Conservation (phyloP, 2,329 filamentous ascomycete species). For the Fusarium devonianum region DNA sequence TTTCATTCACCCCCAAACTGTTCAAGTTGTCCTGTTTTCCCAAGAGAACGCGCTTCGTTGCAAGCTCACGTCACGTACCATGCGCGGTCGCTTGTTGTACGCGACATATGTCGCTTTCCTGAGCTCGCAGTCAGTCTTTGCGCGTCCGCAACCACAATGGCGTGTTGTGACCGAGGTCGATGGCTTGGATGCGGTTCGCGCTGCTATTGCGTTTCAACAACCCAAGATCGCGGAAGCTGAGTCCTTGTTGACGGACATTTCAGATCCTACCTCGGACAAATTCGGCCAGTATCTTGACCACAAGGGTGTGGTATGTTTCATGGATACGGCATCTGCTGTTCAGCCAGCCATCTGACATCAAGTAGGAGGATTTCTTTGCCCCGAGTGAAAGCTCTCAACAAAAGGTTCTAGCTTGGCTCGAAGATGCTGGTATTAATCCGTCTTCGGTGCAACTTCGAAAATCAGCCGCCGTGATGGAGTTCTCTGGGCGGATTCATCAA, state of each 20-base stretch:
- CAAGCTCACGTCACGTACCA: too few species aligned
- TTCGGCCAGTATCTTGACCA: slow-evolving; percentile 1
- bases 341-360: not conserved
- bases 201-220: not conserved
- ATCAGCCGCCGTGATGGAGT: not conserved
- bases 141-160: not conserved
- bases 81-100: not conserved
- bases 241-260: not conserved
- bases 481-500: not conserved
- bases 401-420: not conserved
- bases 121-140: not conserved
- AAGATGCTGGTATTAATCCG: not conserved
- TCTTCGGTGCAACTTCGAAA: not conserved
- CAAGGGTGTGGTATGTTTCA: not conserved
- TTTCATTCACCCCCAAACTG: too few species aligned
- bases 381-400: not conserved
- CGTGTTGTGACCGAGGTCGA: not conserved
- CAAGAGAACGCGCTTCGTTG: too few species aligned
- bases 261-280: not conserved
- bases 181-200: not conserved
- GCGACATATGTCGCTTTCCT: not conserved
- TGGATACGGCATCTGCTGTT: not conserved
- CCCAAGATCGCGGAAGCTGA: not conserved
- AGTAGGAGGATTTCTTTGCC: not conserved
- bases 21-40: too few species aligned